A percentile compares a stretch with the other conserved stretches of the same genome.
phyloP scores from a whole-genome alignment of 2,329 filamentous ascomycete genomes.

The Cercospora zeae-maydis region DNA sequence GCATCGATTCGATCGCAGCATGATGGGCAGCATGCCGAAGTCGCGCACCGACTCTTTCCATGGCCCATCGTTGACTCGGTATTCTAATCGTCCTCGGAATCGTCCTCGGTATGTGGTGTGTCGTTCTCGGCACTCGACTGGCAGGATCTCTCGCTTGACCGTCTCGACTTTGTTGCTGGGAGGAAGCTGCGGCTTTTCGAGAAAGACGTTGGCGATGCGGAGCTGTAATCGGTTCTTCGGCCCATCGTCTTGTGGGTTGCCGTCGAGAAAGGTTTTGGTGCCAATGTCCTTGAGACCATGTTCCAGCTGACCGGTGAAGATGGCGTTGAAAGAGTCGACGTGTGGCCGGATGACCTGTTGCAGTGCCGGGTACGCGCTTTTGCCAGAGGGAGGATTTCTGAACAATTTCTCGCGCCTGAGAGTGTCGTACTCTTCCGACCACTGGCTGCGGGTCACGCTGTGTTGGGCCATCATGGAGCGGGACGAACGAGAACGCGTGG shows the following conservation, averaged over 20 bases:
- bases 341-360: conserved; percentile 85
- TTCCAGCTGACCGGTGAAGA: conserved; percentile 74
- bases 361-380: conserved; percentile 80
- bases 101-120: conserved; percentile 88
- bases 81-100: conserved; percentile 78
- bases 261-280: conserved; percentile 81
- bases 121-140: conserved; percentile 89
- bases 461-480: conserved; percentile 5
- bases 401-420: conserved; percentile 85
- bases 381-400: conserved; percentile 79
- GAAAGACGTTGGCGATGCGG: conserved; percentile 72
- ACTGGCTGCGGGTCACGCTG: conserved; percentile 44
- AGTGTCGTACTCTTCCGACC: conserved; percentile 84
- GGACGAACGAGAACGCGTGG: background rate
- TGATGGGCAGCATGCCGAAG: conserved; percentile 83
- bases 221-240: conserved; percentile 69
- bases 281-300: conserved; percentile 85
- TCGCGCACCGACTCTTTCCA: conserved; percentile 79
- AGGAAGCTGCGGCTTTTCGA: conserved; percentile 78
- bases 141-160: conserved; percentile 78
- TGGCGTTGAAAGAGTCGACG: conserved; percentile 89
- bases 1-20: conserved; percentile 88
- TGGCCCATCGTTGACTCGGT: conserved; percentile 80
- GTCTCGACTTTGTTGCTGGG: conserved; percentile 76
- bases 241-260: conserved; percentile 52